Conservation (phyloP, 768 basidiomycete genomes). For the Cyclocybe cylindracea region DNA sequence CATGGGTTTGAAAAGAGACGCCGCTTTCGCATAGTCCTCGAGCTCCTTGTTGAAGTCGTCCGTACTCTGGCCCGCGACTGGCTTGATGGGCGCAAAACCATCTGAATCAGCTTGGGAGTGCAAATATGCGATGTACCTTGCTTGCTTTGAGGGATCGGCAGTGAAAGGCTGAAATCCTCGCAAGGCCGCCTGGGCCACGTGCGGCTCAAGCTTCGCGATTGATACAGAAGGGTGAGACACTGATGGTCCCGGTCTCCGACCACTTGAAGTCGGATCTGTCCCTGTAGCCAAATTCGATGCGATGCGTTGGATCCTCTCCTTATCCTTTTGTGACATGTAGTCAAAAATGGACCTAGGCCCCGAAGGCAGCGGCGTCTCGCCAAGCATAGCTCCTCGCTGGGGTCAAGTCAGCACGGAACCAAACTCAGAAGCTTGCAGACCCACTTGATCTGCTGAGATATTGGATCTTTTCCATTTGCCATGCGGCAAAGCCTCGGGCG, state of each 20-base stretch:
- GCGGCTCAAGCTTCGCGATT: conserved; percentile 67
- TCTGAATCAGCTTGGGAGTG: conserved; percentile 62
- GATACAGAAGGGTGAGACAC: conserved; percentile 19
- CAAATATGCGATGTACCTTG: conserved; percentile 84
- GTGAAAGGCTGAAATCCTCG: conserved; percentile 90
- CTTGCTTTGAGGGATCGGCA: conserved; percentile 74
- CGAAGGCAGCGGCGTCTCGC: conserved; percentile 73
- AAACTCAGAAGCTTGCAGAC: conserved; percentile 20
- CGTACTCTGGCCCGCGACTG: conserved; percentile 55
- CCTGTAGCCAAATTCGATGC: conserved; percentile 31
- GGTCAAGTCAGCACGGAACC: neutral
- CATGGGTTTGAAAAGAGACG: conserved; percentile 88
- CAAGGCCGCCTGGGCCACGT: conserved; percentile 84
- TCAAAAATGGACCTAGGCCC: conserved; percentile 88
- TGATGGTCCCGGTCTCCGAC: conserved; percentile 26
- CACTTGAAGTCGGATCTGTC: conserved; percentile 11
- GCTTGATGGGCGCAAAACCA: conserved; percentile 47
- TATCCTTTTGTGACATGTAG: conserved; percentile 89
- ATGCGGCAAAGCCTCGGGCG: conserved; percentile 30
- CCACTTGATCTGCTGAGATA: conserved; percentile 74
- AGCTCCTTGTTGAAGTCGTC: conserved; percentile 83
- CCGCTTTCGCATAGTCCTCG: conserved; percentile 83
- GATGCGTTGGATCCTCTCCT: conserved; percentile 77
- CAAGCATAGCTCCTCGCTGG: conserved; percentile 81
- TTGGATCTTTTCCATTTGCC: conserved; percentile 50